Base-by-base conservation (phyloP, 2,329 filamentous ascomycete genomes). In the Thelonectria rubi region DNA sequence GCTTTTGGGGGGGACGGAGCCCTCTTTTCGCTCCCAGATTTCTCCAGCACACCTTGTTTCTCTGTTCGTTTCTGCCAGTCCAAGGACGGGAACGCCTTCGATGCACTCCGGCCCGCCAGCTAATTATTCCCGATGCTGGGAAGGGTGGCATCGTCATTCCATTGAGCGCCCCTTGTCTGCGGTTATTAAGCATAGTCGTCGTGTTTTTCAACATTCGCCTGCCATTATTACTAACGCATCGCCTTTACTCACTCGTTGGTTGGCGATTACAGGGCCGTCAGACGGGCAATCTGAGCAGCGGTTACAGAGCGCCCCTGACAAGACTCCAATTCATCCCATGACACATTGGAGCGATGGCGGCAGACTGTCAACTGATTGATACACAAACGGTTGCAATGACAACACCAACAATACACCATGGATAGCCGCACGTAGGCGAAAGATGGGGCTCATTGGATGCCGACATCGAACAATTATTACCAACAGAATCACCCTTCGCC, bases 381-480 rank as follows among this genome's bases (percentile, higher is more conserved):
- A 30, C 34, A 26, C 15, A 17, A 34, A 21, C 26, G 17, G 21
- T 24, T 52, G 58, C 18, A 15, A 52, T n/a, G 52, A 17, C 14
- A 42, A 30, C 26, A 24, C 26, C 26, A 34, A 34, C 18, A 39
- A 34, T 45, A 62, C 55, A 46, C 61, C 56, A 60, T 50, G 51
- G 58, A 66, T 62, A 67, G 37, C 65, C 65, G 64, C 57, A 49
- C 58, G 20, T 60, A 65, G 58, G 54, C 57, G 63, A 67, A 30
- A 42, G 18, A 67, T 54, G 61, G 60, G 39, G 52, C 62, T 59
- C 48, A 51, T 18, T 47, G 34, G 60, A 61, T 49, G 48, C 42
- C 55, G 60, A 47, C 43, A 67, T 63, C 62, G 59, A 65, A 63
- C 62, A 67, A 65, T 60, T 62, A 67, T 67, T 65, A 63, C 62